These are phyloP conservation scores for Colletotrichum destructivum DNA, from an alignment of 2,329 filamentous ascomycete species.

Conservation along the genomic window DNA sequence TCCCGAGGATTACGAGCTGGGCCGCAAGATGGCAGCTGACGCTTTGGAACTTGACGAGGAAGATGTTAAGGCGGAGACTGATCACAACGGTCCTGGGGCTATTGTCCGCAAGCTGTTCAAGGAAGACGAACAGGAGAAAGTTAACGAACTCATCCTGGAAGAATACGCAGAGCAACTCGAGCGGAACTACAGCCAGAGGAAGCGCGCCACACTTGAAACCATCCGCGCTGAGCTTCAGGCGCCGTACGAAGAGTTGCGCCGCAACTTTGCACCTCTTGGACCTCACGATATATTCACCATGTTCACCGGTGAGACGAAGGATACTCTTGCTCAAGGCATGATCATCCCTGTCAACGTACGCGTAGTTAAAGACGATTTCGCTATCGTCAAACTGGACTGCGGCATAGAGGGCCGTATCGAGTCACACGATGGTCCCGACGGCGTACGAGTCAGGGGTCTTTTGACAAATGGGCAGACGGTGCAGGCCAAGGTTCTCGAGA, in stretches of 20 bases:
- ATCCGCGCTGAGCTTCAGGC: constrained; percentile 94
- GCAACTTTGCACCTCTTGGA: constrained; percentile 79
- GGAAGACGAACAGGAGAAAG: constrained; percentile 92
- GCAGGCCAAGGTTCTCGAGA: constrained; percentile 87
- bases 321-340: constrained; percentile 90
- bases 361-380: constrained; percentile 91
- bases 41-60: constrained; percentile 97
- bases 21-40: constrained; percentile 98
- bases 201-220: constrained; percentile 95
- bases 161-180: constrained; percentile 97
- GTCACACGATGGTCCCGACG: constrained; percentile 83
- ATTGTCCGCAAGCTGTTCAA: constrained; percentile 96
- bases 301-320: constrained; percentile 92
- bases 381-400: constrained; percentile 93
- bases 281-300: constrained; percentile 93
- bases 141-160: constrained; percentile 96
- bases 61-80: constrained; percentile 94
- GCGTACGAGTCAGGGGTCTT: constrained; percentile 79
- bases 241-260: constrained; percentile 94
- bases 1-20: constrained; percentile 97
- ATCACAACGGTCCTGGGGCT: constrained; percentile 89
- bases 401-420: constrained; percentile 93
- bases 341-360: constrained; percentile 91
- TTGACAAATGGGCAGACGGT: constrained; percentile 87
- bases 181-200: constrained; percentile 92